phyloP scores from a whole-genome alignment of 768 basidiomycete species.

The Vishniacozyma victoriae region DNA sequence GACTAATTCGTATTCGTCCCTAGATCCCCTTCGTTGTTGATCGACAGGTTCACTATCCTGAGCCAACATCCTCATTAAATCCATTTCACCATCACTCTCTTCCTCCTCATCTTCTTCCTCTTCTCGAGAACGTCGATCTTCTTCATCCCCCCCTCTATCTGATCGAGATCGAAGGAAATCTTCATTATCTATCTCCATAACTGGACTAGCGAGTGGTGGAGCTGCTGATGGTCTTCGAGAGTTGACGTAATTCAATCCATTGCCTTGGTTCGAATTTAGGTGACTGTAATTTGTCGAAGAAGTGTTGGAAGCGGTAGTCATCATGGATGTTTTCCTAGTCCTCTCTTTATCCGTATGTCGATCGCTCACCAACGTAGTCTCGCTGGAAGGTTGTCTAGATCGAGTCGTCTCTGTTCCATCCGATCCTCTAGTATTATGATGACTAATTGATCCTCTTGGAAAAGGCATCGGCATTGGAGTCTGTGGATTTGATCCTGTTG shows the following conservation, averaged over 20 bases:
- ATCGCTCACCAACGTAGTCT: not conserved
- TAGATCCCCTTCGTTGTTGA: constrained; percentile 6
- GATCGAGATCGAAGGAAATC: not conserved
- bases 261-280: too few species aligned
- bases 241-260: not conserved
- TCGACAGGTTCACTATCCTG: constrained; percentile 21
- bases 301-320: not conserved
- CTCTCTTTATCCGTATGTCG: too few species aligned
- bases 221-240: not conserved
- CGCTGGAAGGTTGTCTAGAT: not conserved
- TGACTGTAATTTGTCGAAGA: too few species aligned
- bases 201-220: not conserved
- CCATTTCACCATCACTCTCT: constrained; percentile 29
- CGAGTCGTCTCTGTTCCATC: not conserved
- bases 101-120: constrained; percentile 10
- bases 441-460: not conserved
- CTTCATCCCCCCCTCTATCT: not conserved
- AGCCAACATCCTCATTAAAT: constrained; percentile 30
- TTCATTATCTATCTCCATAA: too few species aligned
- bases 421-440: not conserved
- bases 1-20: constrained; percentile 31
- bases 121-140: not conserved
- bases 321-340: not conserved
- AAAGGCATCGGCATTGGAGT: not conserved
- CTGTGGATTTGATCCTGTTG: not conserved